Conservation (phyloP, 345 rosid species). For the Eucalyptus erythrocorys region DNA sequence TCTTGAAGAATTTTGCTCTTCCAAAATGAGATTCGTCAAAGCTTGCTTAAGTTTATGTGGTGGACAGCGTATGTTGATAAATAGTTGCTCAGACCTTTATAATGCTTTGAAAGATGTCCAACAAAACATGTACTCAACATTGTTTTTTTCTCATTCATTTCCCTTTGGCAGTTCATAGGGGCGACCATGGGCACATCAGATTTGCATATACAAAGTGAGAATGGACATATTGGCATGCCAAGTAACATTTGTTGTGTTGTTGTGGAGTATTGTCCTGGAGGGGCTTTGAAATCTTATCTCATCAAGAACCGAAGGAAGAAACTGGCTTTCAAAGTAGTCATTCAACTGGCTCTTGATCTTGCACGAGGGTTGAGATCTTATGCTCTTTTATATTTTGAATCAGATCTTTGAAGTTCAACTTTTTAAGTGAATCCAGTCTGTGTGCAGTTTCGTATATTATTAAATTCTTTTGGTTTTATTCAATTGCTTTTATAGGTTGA, state of each 20-base stretch:
- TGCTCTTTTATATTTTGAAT: background rate
- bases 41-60: background rate
- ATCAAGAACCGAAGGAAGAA: constrained; percentile 87
- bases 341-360: constrained; percentile 85
- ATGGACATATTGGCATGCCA: constrained; percentile 78
- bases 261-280: constrained; percentile 94
- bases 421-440: background rate
- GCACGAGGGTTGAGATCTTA: constrained; percentile 74
- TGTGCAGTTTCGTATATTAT: background rate
- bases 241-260: constrained; percentile 84
- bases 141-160: background rate
- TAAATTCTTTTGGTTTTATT: background rate
- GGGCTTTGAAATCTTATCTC: constrained; percentile 78
- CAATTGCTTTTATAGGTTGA: constrained; percentile 37
- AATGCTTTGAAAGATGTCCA: background rate
- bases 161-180: constrained; percentile 64
- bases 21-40: background rate
- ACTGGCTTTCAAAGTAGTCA: constrained; percentile 87
- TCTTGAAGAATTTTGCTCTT: background rate
- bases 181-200: constrained; percentile 90
- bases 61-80: background rate
- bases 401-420: background rate
- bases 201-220: constrained; percentile 66
- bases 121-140: background rate
- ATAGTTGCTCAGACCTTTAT: background rate